Percentiles rank a stretch among this genome's conserved stretches.
Conservation (phyloP, 139 green algal genomes). For the Chloropicon primus region DNA sequence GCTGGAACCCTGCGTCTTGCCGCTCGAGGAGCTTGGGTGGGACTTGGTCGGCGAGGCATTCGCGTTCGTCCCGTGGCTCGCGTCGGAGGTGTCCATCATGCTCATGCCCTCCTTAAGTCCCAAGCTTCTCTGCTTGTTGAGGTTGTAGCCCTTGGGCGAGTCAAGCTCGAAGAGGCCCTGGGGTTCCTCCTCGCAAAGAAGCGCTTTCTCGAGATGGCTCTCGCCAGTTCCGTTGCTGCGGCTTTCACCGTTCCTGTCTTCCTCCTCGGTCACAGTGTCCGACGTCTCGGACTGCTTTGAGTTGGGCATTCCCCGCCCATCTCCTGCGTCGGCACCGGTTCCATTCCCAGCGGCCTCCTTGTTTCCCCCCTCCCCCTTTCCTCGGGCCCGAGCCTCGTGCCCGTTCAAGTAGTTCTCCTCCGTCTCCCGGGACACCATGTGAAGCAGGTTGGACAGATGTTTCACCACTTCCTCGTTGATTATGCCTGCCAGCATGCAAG, state of each 20-base stretch:
- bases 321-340: too few relatives aligned
- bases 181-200: not conserved
- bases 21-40: too few relatives aligned
- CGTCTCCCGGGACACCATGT: not conserved
- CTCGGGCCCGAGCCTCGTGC: not conserved
- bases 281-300: not conserved
- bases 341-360: too few relatives aligned
- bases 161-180: not conserved
- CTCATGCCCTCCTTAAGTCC: not conserved
- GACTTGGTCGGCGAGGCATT: not conserved
- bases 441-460: not conserved
- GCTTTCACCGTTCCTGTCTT: not conserved
- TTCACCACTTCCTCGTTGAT: not conserved
- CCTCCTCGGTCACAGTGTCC: not conserved
- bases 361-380: not conserved
- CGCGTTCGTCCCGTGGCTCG: not conserved
- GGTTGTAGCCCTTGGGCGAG: not conserved
- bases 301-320: too few relatives aligned
- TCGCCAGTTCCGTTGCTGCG: not conserved
- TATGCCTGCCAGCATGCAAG: not conserved
- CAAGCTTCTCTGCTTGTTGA: not conserved
- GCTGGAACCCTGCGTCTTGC: too few relatives aligned
- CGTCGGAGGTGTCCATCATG: not conserved
- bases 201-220: not conserved
- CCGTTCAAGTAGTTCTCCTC: not conserved